Evolutionary conservation across 768 basidiomycete species (phyloP).

Genomic region (Lactarius indigo): DNA sequence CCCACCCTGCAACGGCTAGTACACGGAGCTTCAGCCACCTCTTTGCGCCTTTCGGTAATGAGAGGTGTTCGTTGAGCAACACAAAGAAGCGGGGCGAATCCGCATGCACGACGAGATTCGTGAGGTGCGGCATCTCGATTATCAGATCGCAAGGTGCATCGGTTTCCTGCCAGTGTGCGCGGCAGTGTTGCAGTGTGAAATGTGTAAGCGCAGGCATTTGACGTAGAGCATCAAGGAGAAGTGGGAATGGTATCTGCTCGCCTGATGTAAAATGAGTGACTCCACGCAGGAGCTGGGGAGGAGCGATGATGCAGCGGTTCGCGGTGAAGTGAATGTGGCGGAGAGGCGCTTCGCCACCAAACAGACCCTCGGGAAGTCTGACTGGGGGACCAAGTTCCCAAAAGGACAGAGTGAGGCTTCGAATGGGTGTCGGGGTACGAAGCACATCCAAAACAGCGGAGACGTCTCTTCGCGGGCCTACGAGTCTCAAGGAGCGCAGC

Average conservation of each 20-base stretch:
- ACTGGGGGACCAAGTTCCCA: conserved; percentile 12
- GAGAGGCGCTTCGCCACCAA: conserved; percentile 17
- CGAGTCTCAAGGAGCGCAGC: conserved; percentile 13
- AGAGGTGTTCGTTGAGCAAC: conserved; percentile 10
- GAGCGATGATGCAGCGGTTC: conserved; percentile 5
- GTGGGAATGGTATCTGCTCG: conserved; percentile 8
- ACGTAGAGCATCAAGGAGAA: conserved; percentile 9
- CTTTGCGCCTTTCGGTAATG: conserved; percentile 3
- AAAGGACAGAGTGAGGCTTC: conserved; percentile 11
- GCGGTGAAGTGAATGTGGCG: conserved; percentile 13
- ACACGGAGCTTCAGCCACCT: background rate
- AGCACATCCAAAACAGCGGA: conserved; percentile 8
- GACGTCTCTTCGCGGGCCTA: conserved; percentile 9
- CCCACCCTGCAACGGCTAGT: conserved; percentile 9
- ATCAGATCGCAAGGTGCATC: background rate
- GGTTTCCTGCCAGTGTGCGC: conserved; percentile 5
- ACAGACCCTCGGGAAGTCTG: conserved; percentile 9
- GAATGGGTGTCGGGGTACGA: conserved; percentile 1
- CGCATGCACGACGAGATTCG: conserved; percentile 2
- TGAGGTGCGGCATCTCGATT: conserved; percentile 14
- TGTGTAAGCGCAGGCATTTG: conserved; percentile 16
- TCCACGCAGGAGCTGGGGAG: conserved; percentile 12
- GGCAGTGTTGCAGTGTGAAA: conserved; percentile 13
- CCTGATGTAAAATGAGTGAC: conserved; percentile 21
- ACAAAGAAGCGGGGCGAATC: conserved; percentile 10